phyloP scores from a whole-genome alignment of 2,329 filamentous ascomycete species.

The Penicillium occitanis region DNA sequence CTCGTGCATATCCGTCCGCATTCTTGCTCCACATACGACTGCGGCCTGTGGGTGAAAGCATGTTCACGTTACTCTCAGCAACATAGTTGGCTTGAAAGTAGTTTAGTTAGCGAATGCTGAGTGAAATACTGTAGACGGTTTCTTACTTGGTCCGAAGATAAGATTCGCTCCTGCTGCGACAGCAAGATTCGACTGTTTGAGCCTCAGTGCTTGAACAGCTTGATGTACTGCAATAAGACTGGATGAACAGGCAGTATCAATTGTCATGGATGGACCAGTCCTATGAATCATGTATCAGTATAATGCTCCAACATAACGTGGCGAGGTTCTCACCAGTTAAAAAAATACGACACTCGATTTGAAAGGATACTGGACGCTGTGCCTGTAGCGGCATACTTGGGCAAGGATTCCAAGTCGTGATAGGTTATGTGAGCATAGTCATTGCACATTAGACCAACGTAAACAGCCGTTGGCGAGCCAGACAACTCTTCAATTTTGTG shows the following conservation, averaged over 20 bases:
- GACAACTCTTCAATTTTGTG: constrained; percentile 24
- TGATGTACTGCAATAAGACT: constrained; percentile 40
- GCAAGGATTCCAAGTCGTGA: constrained; percentile 23
- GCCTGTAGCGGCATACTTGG: constrained; percentile 28
- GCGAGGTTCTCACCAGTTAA: constrained; percentile 30
- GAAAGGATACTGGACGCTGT: constrained; percentile 40
- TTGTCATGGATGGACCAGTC: constrained; percentile 42
- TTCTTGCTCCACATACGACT: constrained; percentile 50
- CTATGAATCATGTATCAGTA: background rate
- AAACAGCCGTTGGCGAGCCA: constrained; percentile 32
- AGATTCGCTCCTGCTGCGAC: constrained; percentile 29
- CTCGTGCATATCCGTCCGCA: constrained; percentile 53
- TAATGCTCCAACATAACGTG: background rate
- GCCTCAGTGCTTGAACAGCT: constrained; percentile 33
- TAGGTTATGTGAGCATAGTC: constrained; percentile 28
- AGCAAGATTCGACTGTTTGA: constrained; percentile 31
- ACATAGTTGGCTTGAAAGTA: constrained; percentile 12
- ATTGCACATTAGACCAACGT: constrained; percentile 27
- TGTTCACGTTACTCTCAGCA: constrained; percentile 30
- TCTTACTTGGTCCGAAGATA: constrained; percentile 25
- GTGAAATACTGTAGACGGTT: background rate
- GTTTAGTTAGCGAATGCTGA: background rate
- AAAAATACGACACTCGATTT: constrained; percentile 45
- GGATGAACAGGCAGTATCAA: constrained; percentile 51
- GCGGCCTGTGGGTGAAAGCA: constrained; percentile 56